Conservation (phyloP, 139 green algal species). For the Trebouxia sp. region DNA sequence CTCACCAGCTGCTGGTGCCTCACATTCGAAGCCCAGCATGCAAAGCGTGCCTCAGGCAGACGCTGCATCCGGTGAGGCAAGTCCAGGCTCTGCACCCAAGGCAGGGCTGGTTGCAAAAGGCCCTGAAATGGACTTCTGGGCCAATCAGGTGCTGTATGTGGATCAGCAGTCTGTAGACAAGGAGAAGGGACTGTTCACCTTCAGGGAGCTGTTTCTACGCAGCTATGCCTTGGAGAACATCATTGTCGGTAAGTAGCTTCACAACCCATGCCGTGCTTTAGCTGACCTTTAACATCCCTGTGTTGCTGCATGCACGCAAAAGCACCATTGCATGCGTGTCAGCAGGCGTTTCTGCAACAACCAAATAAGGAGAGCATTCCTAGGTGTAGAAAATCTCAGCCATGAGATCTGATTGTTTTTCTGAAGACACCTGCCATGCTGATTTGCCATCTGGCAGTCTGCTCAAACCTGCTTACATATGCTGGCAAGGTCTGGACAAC, state of each 20-base stretch:
- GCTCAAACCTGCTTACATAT: too few relatives aligned
- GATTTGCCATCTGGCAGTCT: too few relatives aligned
- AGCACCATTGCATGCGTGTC: too few relatives aligned
- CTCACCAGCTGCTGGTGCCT: background rate
- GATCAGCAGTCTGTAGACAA: background rate
- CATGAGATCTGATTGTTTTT: too few relatives aligned
- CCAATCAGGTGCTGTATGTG: slow-evolving; percentile 20
- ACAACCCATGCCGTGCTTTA: background rate
- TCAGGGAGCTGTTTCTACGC: slow-evolving; percentile 39
- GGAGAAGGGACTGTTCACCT: slow-evolving; percentile 30
- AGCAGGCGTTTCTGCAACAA: too few relatives aligned
- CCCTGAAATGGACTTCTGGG: background rate
- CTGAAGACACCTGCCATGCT: too few relatives aligned
- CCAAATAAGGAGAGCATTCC: too few relatives aligned
- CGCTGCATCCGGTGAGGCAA: background rate
- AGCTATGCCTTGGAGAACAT: slow-evolving; percentile 37
- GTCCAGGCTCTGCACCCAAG: background rate
- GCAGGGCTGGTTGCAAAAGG: background rate
- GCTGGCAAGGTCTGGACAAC: background rate
- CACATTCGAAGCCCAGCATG: background rate
- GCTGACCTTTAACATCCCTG: background rate
- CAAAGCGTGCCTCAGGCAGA: background rate
- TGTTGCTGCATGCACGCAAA: too few relatives aligned
- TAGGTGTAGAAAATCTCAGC: too few relatives aligned
- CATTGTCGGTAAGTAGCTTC: slow-evolving; percentile 17